Base-by-base conservation (phyloP, 2,329 filamentous ascomycete species). In the Fusarium tuaranense region DNA sequence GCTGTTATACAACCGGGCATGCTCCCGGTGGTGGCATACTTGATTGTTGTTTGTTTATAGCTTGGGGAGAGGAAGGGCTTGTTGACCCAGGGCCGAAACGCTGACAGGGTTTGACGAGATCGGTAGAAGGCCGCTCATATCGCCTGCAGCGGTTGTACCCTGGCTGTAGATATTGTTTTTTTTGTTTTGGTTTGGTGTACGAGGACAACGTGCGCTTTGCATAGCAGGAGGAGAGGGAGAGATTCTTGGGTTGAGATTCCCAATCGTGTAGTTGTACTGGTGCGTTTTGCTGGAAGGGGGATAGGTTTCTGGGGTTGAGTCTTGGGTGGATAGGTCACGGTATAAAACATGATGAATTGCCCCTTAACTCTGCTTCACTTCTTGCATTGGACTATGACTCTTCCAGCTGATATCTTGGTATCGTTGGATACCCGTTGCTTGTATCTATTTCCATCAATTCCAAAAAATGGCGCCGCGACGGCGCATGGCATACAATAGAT, bases 141-240 rank as follows among this genome's bases (percentile, higher is more conserved):
- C 46, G 18, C 48, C 67, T 51, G 64, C 60, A 65, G 51, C 41
- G 65, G 70, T 72, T 53, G 61, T 73, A 73, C 74, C 67, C 71
- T 76, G 74, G 67, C 44, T 76, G 72, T 77, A 78, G 72, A 76
- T 74, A 76, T 70, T 68, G 64, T 69, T 72, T 72, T 72, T 70
- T 63, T 72, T 73, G 70, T 74, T 61, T 75, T 75, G 67, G 74
- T 65, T 74, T 75, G 76, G 75, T 78, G 74, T 76, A 78, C 65
- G 73, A 73, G 71, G 70, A 73, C 51, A 70, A 77, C 66, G 62
- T 66, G 64, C 58, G 32, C 61, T 75, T 80, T 73, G 78, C 68
- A 78, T 77, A 78, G 69, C 72, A 75, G 66, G 36, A 75, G 66
- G 36, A 70, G 60, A 39, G 60, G 38, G 39, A 70, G 63, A 69